phyloP scores from a whole-genome alignment of 1,284 basidiomycete genomes.

The Phellopilus nigrolimitatus region DNA sequence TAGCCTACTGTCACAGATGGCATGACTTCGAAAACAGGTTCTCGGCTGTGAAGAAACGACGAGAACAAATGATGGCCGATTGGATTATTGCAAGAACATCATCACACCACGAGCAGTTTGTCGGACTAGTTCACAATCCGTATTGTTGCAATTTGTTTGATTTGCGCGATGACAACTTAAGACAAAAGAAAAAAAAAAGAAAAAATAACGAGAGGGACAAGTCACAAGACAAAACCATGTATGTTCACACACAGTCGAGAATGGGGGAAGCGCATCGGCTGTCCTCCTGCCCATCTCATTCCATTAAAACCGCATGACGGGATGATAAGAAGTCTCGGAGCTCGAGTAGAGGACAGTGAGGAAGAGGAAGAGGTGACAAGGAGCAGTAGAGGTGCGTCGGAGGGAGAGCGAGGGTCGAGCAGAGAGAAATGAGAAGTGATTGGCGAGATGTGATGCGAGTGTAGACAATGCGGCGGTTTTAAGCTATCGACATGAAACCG shows the following conservation, averaged over 20 bases:
- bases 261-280: not conserved
- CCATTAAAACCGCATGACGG: slow-evolving; percentile 15
- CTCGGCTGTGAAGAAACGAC: too few species aligned
- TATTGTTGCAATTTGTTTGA: slow-evolving; percentile 6
- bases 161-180: slow-evolving; percentile 9
- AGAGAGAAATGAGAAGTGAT: slow-evolving; percentile 11
- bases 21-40: too few species aligned
- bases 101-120: too few species aligned
- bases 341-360: slow-evolving; percentile 1
- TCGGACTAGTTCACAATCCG: too few species aligned
- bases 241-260: slow-evolving; percentile 7
- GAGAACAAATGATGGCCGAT: too few species aligned
- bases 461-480: slow-evolving; percentile 17
- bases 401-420: slow-evolving; percentile 7
- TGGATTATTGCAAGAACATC: too few species aligned
- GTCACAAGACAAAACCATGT: slow-evolving; percentile 5
- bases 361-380: not conserved
- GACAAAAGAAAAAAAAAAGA: slow-evolving; percentile 8
- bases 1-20: too few species aligned
- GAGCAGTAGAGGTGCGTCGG: not conserved
- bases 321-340: slow-evolving; percentile 1
- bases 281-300: slow-evolving; percentile 9
- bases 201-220: too few species aligned
- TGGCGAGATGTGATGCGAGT: slow-evolving; percentile 14
- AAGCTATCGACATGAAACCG: slow-evolving; percentile 11